Evolutionary conservation across 2,329 filamentous ascomycete species (phyloP).

Genomic region (Colletotrichum eleusines): DNA sequence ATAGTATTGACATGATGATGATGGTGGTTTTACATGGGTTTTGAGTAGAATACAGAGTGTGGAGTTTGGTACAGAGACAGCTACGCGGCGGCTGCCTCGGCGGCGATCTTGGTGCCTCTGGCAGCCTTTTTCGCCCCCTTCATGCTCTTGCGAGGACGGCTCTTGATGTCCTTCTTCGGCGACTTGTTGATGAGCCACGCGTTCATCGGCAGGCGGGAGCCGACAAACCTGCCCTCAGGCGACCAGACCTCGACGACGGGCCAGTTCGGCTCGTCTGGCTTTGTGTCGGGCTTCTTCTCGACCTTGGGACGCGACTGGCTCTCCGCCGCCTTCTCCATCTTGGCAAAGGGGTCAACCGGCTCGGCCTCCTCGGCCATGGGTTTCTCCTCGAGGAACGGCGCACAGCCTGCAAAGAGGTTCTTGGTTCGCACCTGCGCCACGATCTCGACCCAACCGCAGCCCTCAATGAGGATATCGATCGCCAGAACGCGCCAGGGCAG

Average conservation of each 20-base stretch:
- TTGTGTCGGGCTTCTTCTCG: conserved; percentile 32
- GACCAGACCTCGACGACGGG: conserved; percentile 87
- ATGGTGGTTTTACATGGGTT: neutral
- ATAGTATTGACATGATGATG: neutral
- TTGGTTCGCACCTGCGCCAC: conserved; percentile 81
- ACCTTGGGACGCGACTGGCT: conserved; percentile 42
- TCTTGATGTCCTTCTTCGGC: conserved; percentile 60
- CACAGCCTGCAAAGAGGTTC: conserved; percentile 54
- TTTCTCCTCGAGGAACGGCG: conserved; percentile 42
- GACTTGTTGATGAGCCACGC: conserved; percentile 75
- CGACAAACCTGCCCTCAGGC: conserved; percentile 86
- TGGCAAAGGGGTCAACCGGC: conserved; percentile 35
- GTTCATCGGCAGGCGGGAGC: conserved; percentile 74
- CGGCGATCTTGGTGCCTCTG: conserved; percentile 54
- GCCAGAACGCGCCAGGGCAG: conserved; percentile 85
- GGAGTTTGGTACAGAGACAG: conserved; percentile 9
- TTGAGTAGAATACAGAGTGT: conserved; percentile 9
- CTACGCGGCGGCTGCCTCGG: conserved; percentile 13
- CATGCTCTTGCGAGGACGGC: conserved; percentile 77
- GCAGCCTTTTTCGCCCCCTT: conserved; percentile 68
- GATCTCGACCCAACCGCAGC: conserved; percentile 93
- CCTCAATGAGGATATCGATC: conserved; percentile 89
- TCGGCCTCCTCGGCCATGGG: conserved; percentile 41
- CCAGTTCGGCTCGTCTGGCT: conserved; percentile 55
- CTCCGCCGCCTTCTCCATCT: conserved; percentile 39